Evolutionary conservation across 441 rosid genomes (phyloP), one percentile per base, ranked within the genome.

Genomic region (Jatropha multifida): DNA sequence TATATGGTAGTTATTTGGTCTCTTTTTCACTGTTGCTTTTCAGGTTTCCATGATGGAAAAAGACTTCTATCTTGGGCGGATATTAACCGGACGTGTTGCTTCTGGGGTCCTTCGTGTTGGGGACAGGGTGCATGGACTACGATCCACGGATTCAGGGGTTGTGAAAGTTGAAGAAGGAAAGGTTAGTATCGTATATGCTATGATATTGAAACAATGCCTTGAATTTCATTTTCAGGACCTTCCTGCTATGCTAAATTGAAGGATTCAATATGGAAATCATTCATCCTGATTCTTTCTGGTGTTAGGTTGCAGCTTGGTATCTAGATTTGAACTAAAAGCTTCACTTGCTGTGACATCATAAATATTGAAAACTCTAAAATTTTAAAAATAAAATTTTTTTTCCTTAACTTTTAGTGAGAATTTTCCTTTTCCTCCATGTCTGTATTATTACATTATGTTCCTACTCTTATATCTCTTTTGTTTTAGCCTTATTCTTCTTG

Each of bases 21-120:
- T 4, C 41, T 12, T 66, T 74, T 41, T 64, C 62, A 18, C 63
- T 66, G 59, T 73, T 78, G 15, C n/a, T 40, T 77, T 81, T 72
- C 83, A 95, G 99, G 95, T 95, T 77, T 93, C 99, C 75, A 95
- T 95, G 98, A 92, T 95, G 99, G 99, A 95, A 80, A 84, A 85
- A 65, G 97, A 95, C 80, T 92, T 70, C 74, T 95, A 90, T 83
- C 97, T 93, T 56, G 99, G 98, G 70, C 85, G 98, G 72, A 92
- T 95, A 79, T 90, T 95, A 83, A 93, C 97, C 48, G 99, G 99
- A 59, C 92, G 98, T 58, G 82, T 95, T 71, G 55, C 87, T 80
- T 87, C 90, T 79, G 99, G 99, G 76, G 79, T 85, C 42, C 51
- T 95, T 74, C 91, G 81, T 74, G 90, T 90, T 71, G 99, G 97